Conservation (phyloP, 306 rosid species). For the Cucumis sativus region DNA sequence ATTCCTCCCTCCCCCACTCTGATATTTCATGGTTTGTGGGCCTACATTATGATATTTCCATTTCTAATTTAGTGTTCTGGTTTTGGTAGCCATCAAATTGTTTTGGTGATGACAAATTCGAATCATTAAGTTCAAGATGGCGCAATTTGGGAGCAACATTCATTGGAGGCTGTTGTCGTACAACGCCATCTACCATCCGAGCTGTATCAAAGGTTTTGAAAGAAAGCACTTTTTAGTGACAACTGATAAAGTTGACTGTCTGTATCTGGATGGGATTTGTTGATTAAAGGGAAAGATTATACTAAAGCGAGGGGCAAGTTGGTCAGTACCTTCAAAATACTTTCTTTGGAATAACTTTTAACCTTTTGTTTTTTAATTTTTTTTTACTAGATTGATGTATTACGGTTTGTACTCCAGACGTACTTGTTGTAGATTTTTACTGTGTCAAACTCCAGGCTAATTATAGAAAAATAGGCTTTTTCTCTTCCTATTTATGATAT, state of each 20-base stretch:
- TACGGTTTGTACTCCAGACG: neutral
- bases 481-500: neutral
- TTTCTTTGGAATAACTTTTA: neutral
- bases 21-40: neutral
- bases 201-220: constrained; percentile 2
- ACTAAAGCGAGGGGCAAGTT: neutral
- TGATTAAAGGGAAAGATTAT: neutral
- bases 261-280: neutral
- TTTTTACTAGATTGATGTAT: neutral
- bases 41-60: constrained; percentile 3
- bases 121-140: constrained; percentile 48
- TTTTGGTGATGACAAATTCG: constrained; percentile 45
- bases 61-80: constrained; percentile 6
- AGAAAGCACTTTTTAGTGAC: neutral
- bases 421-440: neutral
- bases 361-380: neutral
- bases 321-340: neutral
- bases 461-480: neutral
- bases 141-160: constrained; percentile 65
- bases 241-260: neutral
- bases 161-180: constrained; percentile 84
- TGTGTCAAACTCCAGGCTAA: neutral
- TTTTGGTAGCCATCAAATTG: constrained; percentile 66
- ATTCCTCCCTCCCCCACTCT: neutral
- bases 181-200: constrained; percentile 49